phyloP scores from a whole-genome alignment of 768 basidiomycete genomes.

The Boletus tomentosulus region DNA sequence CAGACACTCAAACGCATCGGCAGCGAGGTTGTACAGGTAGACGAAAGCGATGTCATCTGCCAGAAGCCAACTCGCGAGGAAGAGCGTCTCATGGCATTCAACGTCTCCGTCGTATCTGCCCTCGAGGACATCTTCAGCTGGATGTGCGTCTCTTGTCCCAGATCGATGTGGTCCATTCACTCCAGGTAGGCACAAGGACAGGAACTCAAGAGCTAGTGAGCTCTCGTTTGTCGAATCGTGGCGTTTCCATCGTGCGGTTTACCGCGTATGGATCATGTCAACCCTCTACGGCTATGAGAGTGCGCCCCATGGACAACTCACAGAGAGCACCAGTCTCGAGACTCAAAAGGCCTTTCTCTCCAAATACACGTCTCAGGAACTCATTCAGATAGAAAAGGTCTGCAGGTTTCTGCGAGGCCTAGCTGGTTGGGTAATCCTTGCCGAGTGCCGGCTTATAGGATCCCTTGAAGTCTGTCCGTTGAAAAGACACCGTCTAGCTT shows the following conservation, averaged over 20 bases:
- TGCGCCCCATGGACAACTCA: neutral
- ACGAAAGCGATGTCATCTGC: slow-evolving; percentile 11
- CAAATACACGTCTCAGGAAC: slow-evolving; percentile 14
- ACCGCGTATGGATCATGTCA: slow-evolving; percentile 10
- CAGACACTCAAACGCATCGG: slow-evolving; percentile 4
- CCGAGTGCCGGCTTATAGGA: slow-evolving; percentile 1
- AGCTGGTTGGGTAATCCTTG: slow-evolving; percentile 6
- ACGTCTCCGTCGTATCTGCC: slow-evolving; percentile 6
- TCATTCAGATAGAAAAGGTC: slow-evolving; percentile 13
- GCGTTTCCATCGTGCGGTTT: slow-evolving; percentile 12
- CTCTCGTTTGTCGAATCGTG: slow-evolving; percentile 13
- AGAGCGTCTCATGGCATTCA: slow-evolving; percentile 8
- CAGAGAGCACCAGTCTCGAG: neutral
- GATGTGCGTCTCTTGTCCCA: slow-evolving; percentile 3
- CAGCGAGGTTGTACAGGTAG: neutral
- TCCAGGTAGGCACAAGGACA: slow-evolving; percentile 11
- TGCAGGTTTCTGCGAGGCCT: slow-evolving; percentile 4
- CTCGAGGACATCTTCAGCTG: slow-evolving; percentile 19
- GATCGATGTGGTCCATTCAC: neutral
- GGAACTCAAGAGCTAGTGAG: slow-evolving; percentile 4
- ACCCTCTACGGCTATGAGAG: slow-evolving; percentile 4
- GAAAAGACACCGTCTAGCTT: neutral
- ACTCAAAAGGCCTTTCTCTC: slow-evolving; percentile 11
- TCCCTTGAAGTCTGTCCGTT: slow-evolving; percentile 14
- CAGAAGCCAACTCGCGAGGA: slow-evolving; percentile 14